Evolutionary conservation across 2,329 filamentous ascomycete genomes (phyloP).

Genomic region (Ustulina deusta): DNA sequence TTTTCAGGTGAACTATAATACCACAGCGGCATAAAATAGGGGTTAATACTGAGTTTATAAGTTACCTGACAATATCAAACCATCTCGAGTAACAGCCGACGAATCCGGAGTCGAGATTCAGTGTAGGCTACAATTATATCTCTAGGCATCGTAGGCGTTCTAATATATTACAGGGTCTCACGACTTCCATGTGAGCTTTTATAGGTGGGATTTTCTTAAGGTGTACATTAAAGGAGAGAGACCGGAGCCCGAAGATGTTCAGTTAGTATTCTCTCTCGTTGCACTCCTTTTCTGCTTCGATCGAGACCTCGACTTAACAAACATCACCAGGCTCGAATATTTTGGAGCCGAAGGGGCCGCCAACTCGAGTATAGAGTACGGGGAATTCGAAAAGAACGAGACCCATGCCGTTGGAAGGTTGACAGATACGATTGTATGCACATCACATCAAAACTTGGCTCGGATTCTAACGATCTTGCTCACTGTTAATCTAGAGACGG

Average conservation of each 20-base stretch:
- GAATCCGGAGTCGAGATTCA: conserved; percentile 58
- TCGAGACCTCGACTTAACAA: neutral
- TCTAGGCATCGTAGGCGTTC: conserved; percentile 19
- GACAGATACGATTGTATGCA: conserved; percentile 70
- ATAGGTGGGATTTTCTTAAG: conserved; percentile 72
- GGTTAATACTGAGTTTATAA: conserved; percentile 46
- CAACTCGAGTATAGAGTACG: conserved; percentile 63
- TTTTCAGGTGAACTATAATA: conserved; percentile 63
- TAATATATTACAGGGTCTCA: conserved; percentile 65
- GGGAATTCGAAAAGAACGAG: conserved; percentile 68
- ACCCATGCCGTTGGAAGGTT: conserved; percentile 69
- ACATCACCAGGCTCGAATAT: conserved; percentile 39
- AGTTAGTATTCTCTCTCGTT: conserved; percentile 44
- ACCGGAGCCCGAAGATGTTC: conserved; percentile 51
- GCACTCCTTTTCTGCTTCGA: neutral
- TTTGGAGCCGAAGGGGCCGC: conserved; percentile 50
- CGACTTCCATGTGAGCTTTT: conserved; percentile 73
- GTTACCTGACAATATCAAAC: conserved; percentile 60
- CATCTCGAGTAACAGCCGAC: conserved; percentile 50
- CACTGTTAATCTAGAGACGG: conserved; percentile 61
- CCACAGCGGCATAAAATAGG: neutral
- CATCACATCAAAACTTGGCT: neutral
- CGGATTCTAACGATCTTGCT: conserved; percentile 9
- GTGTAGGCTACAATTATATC: conserved; percentile 55
- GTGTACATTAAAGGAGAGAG: conserved; percentile 56